phyloP scores from a whole-genome alignment of 2,329 filamentous ascomycete genomes.

The Rachicladosporium sp. region DNA sequence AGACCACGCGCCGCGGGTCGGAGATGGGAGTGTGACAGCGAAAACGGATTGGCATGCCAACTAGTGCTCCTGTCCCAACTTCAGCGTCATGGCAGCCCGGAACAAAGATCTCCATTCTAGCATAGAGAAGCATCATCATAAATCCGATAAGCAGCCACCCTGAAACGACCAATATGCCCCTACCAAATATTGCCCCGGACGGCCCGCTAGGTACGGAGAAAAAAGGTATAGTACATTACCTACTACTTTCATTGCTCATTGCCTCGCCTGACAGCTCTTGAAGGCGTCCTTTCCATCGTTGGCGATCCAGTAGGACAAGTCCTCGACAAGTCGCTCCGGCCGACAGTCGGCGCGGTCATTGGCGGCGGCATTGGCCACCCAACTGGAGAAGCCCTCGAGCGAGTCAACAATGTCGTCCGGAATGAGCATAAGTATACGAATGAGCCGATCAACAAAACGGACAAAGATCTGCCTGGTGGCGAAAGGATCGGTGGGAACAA shows the following conservation, averaged over 20 bases:
- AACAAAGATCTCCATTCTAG: too few relatives aligned
- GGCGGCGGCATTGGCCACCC: conserved; percentile 17
- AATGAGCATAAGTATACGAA: conserved; percentile 13
- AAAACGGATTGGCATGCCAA: too few relatives aligned
- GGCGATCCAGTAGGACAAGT: conserved; percentile 24
- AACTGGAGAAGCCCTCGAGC: conserved; percentile 16
- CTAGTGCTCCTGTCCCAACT: too few relatives aligned
- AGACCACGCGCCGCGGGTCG: too few relatives aligned
- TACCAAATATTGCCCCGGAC: conserved; percentile 16
- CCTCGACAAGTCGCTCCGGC: conserved; percentile 19
- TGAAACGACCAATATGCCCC: too few relatives aligned
- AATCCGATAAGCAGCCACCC: too few relatives aligned
- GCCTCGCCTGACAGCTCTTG: too few relatives aligned
- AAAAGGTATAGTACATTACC: too few relatives aligned
- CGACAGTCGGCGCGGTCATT: conserved; percentile 19
- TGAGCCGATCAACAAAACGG: conserved; percentile 12
- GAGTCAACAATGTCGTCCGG: conserved; percentile 14
- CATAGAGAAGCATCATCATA: too few relatives aligned
- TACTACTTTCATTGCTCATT: too few relatives aligned
- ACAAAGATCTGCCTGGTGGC: conserved; percentile 17
- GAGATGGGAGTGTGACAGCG: too few relatives aligned
- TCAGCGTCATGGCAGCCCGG: too few relatives aligned
- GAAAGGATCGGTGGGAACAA: conserved; percentile 23
- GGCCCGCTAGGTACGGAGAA: conserved; percentile 9
- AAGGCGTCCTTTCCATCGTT: conserved; percentile 20